Base-by-base conservation (phyloP, 441 rosid genomes). In the Brassica balearica region DNA sequence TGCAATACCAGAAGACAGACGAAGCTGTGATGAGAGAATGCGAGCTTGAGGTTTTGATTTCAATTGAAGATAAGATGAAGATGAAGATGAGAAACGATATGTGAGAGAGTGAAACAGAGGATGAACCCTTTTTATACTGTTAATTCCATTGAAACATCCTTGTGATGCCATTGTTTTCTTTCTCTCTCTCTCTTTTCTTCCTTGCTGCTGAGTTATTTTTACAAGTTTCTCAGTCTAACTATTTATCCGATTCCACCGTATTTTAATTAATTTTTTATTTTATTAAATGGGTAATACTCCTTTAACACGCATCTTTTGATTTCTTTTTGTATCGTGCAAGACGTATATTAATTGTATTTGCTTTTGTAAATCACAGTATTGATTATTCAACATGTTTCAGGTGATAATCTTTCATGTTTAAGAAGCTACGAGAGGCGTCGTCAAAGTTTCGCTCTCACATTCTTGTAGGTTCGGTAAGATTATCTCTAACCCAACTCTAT, bases 121-220 rank as follows among this genome's bases (percentile, higher is more conserved):
- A 62, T 71, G 58, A 48, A 6, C n/a, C 79, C 80, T 86, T 88
- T 90, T 90, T 90, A 92, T 92, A 94, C 60, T 23, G 8, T 32
- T 48, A 12, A 69, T 76, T 9, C 77, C 55, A 78, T 77, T 75
- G 87, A 55, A 77, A 79, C 82, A 75, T 11, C 74, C 65, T 51
- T 74, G 85, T 77, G 94, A 83, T 82, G 72, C 86, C 94, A 90
- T 92, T 79, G 53, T 70, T 8, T 1, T 11, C 56, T 10, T 48
- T 61, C 5, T 2, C 9, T 60, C 41, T 72, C 5, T 63, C 46
- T 62, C 51, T 60, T n/a, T 60, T 36, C 66, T 34, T 66, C 19
- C 41, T 66, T 58, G 58, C 2, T 15, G 72, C 2, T 15, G 56
- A 51, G n/a, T 55, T 15, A 36, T 62, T 25, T 69, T 65, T 60